A percentile compares a stretch with the other conserved stretches of the same genome.
phyloP scores from a whole-genome alignment of 495 filamentous ascomycete genomes.

The Penicillium tannophilum region DNA sequence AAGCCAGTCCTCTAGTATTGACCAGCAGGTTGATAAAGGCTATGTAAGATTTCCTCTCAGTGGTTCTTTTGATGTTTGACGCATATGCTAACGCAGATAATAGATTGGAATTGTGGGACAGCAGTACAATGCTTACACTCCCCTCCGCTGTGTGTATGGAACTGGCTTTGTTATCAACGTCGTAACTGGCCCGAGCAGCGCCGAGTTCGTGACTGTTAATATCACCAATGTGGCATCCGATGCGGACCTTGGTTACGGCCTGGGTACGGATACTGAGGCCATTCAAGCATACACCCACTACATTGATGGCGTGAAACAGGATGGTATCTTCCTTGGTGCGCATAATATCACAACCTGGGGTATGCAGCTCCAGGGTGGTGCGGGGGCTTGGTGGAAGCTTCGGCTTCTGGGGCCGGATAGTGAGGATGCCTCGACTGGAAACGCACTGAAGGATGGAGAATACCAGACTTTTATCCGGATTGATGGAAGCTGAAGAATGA shows the following conservation, averaged over 20 bases:
- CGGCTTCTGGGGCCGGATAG: slow-evolving; percentile 13
- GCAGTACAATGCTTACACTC: slow-evolving; percentile 8
- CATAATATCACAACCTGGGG: slow-evolving; percentile 21
- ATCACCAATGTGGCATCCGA: slow-evolving; percentile 12
- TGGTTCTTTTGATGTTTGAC: background rate
- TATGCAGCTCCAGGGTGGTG: slow-evolving; percentile 7
- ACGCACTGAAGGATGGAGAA: slow-evolving; percentile 10
- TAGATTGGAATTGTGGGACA: slow-evolving; percentile 13
- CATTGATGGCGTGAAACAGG: slow-evolving; percentile 13
- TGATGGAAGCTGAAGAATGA: slow-evolving; percentile 5
- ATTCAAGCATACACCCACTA: slow-evolving; percentile 16
- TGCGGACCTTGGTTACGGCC: slow-evolving; percentile 12
- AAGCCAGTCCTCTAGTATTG: slow-evolving; percentile 7
- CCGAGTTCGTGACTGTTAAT: slow-evolving; percentile 1
- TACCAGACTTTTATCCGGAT: slow-evolving; percentile 14
- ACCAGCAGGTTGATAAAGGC: slow-evolving; percentile 10
- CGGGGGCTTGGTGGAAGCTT: slow-evolving; percentile 11
- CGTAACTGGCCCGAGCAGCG: slow-evolving; percentile 2
- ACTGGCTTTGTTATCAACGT: slow-evolving; percentile 9
- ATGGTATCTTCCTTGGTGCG: slow-evolving; percentile 16
- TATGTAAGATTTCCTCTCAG: background rate
- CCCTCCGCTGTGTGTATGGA: slow-evolving; percentile 15
- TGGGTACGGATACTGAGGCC: slow-evolving; percentile 12
- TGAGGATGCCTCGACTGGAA: slow-evolving; percentile 6
- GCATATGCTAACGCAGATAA: background rate